Conservation (phyloP, 75 land plant genomes). For the Pinus taeda region DNA sequence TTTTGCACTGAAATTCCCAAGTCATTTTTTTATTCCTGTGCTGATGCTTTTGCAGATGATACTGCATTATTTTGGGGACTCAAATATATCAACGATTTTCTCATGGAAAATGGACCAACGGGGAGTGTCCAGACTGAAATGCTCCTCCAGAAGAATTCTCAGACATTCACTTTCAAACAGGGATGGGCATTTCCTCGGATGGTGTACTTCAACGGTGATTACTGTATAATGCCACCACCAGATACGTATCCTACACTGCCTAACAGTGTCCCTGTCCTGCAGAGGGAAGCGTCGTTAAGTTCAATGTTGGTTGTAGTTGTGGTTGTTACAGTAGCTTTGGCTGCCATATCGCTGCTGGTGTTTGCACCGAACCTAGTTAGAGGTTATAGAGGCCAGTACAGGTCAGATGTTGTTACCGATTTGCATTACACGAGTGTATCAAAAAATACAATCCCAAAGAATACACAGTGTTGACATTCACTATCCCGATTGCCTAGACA, state of each 20-base stretch:
- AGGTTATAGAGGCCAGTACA: too few species aligned
- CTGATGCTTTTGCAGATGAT: constrained; percentile 37
- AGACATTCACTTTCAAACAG: constrained; percentile 40
- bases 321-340: too few species aligned
- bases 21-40: background rate
- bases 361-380: too few species aligned
- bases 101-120: constrained; percentile 50
- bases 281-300: too few species aligned
- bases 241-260: constrained; percentile 56
- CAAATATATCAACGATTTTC: constrained; percentile 56
- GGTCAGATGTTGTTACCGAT: too few species aligned
- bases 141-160: constrained; percentile 36
- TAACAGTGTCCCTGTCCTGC: constrained; percentile 9
- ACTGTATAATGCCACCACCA: constrained; percentile 57
- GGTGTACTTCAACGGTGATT: constrained; percentile 63
- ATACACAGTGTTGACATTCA: too few species aligned
- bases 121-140: constrained; percentile 66
- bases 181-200: constrained; percentile 66
- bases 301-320: too few species aligned
- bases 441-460: too few species aligned
- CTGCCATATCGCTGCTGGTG: too few species aligned
- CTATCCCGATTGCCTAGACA: too few species aligned
- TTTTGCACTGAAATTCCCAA: background rate
- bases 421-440: too few species aligned
- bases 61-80: constrained; percentile 72